These are phyloP conservation scores for Lactifluus hygrophoroides DNA, from an alignment of 768 basidiomycete genomes.

Conservation along the genomic window DNA sequence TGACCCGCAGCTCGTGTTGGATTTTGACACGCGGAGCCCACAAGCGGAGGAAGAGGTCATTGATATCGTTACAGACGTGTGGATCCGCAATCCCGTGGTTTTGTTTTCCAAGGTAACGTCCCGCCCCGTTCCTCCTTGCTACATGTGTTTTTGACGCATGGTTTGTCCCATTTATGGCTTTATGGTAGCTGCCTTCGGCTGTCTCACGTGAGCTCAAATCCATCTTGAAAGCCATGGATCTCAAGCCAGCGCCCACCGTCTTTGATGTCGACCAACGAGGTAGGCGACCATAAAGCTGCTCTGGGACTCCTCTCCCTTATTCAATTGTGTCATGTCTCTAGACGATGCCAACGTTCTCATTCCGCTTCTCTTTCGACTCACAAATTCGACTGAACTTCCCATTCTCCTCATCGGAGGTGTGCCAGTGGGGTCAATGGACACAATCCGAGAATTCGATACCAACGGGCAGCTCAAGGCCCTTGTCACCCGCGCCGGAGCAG, in stretches of 20 bases:
- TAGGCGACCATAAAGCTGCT: conserved; percentile 18
- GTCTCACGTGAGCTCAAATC: conserved; percentile 58
- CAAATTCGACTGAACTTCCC: conserved; percentile 46
- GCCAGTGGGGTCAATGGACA: conserved; percentile 41
- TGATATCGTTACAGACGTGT: conserved; percentile 54
- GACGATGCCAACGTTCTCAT: conserved; percentile 58
- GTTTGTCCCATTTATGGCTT: background rate
- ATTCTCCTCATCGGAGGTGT: conserved; percentile 62
- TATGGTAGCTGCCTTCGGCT: conserved; percentile 52
- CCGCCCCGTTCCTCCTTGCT: conserved; percentile 1
- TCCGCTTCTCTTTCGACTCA: conserved; percentile 56
- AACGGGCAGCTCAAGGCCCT: conserved; percentile 44
- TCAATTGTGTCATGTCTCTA: conserved; percentile 10
- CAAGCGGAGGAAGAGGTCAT: conserved; percentile 53
- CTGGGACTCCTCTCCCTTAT: background rate
- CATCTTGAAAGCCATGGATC: conserved; percentile 45
- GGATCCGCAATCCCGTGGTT: conserved; percentile 67
- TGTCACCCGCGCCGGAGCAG: conserved; percentile 49
- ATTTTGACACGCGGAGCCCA: conserved; percentile 68
- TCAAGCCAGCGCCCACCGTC: conserved; percentile 54
- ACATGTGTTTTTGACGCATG: background rate
- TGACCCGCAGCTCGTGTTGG: conserved; percentile 74
- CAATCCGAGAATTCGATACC: conserved; percentile 42
- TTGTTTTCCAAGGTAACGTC: conserved; percentile 57
- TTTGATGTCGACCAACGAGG: conserved; percentile 64